These are phyloP conservation scores for Exophiala sp. DNA, from an alignment of 2,329 filamentous ascomycete genomes.

Conservation along the genomic window DNA sequence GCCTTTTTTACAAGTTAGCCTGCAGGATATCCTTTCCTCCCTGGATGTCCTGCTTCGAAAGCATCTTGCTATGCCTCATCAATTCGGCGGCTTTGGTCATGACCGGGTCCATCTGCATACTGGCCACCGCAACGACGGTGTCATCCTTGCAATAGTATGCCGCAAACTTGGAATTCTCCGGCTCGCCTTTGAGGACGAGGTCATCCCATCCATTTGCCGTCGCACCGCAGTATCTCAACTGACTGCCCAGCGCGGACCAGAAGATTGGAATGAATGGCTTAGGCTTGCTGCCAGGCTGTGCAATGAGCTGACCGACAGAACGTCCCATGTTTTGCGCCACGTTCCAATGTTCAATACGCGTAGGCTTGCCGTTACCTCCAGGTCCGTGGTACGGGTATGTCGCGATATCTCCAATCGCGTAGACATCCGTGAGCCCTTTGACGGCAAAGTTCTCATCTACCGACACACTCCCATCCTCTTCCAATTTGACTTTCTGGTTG, in stretches of 20 bases:
- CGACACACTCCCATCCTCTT: conserved; percentile 79
- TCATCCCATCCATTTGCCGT: conserved; percentile 81
- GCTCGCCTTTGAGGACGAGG: conserved; percentile 72
- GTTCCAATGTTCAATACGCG: conserved; percentile 95
- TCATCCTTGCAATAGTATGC: conserved; percentile 88
- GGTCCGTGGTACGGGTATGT: conserved; percentile 93
- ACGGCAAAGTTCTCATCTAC: conserved; percentile 79
- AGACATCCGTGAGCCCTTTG: conserved; percentile 73
- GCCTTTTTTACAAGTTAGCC: conserved; percentile 29
- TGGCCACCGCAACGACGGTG: conserved; percentile 82
- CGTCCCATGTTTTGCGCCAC: conserved; percentile 93
- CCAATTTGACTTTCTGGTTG: conserved; percentile 66
- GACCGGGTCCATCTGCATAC: conserved; percentile 84
- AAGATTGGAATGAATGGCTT: conserved; percentile 88
- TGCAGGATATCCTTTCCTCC: conserved; percentile 44
- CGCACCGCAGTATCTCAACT: conserved; percentile 91
- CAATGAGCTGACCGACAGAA: conserved; percentile 72
- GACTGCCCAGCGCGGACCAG: conserved; percentile 88
- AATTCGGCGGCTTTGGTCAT: conserved; percentile 80
- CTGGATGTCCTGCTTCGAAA: conserved; percentile 71
- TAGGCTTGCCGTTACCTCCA: conserved; percentile 67
- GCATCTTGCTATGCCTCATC: conserved; percentile 81
- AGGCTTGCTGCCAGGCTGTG: conserved; percentile 56
- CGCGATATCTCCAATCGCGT: conserved; percentile 91
- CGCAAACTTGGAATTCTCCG: conserved; percentile 74